Evolutionary conservation across 2,329 filamentous ascomycete species (phyloP).

Genomic region (Fusarium caatingaense): DNA sequence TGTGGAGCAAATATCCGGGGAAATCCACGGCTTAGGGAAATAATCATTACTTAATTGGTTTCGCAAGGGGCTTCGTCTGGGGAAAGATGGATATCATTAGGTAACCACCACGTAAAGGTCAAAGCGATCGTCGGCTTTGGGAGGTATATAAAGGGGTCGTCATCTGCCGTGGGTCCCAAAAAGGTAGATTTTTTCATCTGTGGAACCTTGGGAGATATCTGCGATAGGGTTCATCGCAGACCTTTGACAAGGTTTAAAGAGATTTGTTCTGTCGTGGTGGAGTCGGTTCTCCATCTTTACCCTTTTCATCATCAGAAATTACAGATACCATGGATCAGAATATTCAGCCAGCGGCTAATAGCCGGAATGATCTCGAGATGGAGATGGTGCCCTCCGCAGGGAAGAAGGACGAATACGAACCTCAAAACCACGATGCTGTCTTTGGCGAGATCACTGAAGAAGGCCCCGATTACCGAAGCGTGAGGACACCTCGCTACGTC

Average conservation of each 20-base stretch:
- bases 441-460: constrained; percentile 47
- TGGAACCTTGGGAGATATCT: not conserved
- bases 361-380: not conserved
- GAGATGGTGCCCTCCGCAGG: not conserved
- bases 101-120: not conserved
- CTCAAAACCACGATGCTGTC: constrained; percentile 43
- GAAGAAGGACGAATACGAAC: not conserved
- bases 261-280: not conserved
- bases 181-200: not conserved
- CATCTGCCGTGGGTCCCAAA: not conserved
- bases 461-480: constrained; percentile 49
- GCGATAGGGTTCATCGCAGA: not conserved
- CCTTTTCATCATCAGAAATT: not conserved
- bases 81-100: not conserved
- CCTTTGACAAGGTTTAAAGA: not conserved
- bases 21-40: not conserved
- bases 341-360: not conserved
- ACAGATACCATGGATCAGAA: not conserved
- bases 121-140: not conserved
- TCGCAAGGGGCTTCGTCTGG: not conserved
- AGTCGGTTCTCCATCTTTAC: not conserved
- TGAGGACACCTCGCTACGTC: constrained; percentile 15
- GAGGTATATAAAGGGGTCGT: not conserved
- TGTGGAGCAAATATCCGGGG: not conserved
- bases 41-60: not conserved